Base-by-base conservation (phyloP, 2,329 filamentous ascomycete genomes). In the Colletotrichum phormii region DNA sequence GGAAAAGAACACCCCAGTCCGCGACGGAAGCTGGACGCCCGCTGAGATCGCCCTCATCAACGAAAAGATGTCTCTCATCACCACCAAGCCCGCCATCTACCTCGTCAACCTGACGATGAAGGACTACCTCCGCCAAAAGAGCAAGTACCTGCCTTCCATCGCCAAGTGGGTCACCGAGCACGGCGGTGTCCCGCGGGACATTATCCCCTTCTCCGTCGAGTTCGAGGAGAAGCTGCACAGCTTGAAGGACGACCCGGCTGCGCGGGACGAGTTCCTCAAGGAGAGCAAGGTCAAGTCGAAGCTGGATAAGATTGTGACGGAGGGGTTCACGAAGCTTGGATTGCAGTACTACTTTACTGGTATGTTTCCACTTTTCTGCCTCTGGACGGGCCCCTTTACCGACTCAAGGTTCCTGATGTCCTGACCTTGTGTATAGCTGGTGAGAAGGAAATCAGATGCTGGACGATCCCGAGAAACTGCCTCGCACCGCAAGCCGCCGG, bases 81-180 rank as follows among this genome's bases (percentile, higher is more conserved):
- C 84, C 33, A 86, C 84, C 15, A 86, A 86, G 77, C 84, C 84
- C 12, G 77, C 77, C 58, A 84, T 86, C 74, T 86, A 86, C 76
- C 82, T 86, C 35, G 83, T 86, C 65, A 86, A 86, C 76, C 69
- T 86, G 66, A 84, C 83, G 2, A 85, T 85, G 84, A 85, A 85
- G 78, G 84, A 86, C 73, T 86, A 86, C 77, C 79, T 86, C 31
- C 75, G 84, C 46, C 84, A 85, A 71, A 85, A 86, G 79, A 82
- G 82, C 80, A 86, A 86, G 77, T 86, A 85, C 60, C 81, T 86
- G 22, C 82, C 83, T 3, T 65, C 76, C 15, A 86, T 86, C n/a
- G 82, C 82, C 55, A 84, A 84, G 74, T 86, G 84, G 84, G 84
- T 85, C 3, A 83, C 81, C 5, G 82, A 82, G 76, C 84, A 86